Evolutionary conservation across 306 rosid genomes (phyloP), one percentile per base, ranked within the genome.

Genomic region (Cicer chorassanicum): DNA sequence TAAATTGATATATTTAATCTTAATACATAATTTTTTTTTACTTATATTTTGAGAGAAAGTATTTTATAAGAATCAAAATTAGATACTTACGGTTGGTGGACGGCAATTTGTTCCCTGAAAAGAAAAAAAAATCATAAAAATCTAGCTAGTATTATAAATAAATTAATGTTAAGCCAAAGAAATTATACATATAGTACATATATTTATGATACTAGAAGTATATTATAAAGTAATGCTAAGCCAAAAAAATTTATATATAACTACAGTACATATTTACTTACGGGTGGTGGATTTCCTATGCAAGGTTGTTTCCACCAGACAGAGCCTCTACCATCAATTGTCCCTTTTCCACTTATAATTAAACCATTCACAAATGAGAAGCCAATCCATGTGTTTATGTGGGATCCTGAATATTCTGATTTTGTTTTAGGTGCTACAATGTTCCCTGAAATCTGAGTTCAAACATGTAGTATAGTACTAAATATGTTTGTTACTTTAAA

Each of bases 241-340:
- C 13, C 0, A 18, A 41, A 53, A 8, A 71, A 64, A 2, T 18
- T 3, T 34, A 46, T 5, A 9, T 21, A 41, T 0, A n/a, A 4
- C 19, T 29, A 66, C 21, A 19, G 1, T 19, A 29, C 36, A 29
- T 29, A 29, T 59, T 11, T 16, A 74, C 82, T 70, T 60, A 85
- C 88, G 0, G 79, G 24, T 53, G 9, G 1, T n/a, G 81, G 19
- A 41, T 48, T 82, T 76, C 84, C 86, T 8, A 85, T 0, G 75
- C 89, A 85, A 54, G 86, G 84, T 0, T 85, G 78, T 76, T 70
- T 53, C 86, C 89, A 85, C 89, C 89, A 85, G 51, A n/a, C 1
- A 73, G 86, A 77, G 38, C 89, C 89, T 72, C 71, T 70, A 48
- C 84, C 86, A 76, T 85, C 89, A 15, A 85, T 64, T 0, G 78